Base-by-base conservation (phyloP, 2,329 filamentous ascomycete genomes). In the Trichoderma asperellum region DNA sequence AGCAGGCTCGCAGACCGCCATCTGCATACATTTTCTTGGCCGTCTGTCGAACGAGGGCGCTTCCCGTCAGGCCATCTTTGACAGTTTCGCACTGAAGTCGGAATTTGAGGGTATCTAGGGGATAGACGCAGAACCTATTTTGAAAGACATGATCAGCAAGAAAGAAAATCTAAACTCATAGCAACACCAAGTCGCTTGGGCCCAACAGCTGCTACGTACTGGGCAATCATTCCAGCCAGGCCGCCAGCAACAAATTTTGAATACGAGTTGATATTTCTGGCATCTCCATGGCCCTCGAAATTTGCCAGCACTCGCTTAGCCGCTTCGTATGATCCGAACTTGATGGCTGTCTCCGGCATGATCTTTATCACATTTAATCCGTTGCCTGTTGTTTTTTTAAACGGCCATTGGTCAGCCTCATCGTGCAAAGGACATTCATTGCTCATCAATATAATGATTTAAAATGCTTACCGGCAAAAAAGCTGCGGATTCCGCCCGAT, bases 261-360 rank as follows among this genome's bases (percentile, higher is more conserved):
- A 75, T 89, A 91, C 2, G 92, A 90, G 73, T 91, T 91, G 73
- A 98, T 95, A 66, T 87, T 85, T 72, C 88, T 89, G 0, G 93
- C 87, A 78, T 98, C 93, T 72, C 90, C 87, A 75, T 97, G 94
- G 7, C 96, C 96, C 84, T 98, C 96, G 62, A 97, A 81, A 70
- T 88, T 89, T 60, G 95, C 93, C 71, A 98, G 88, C 4, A 91
- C 88, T 72, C 93, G 90, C 84, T 98, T 99, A 10, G 94, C 91
- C 63, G 93, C 94, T 87, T 99, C 96, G 77, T 97, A 99, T 24
- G 94, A 95, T 70, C 96, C 96, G 79, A 99, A 99, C 81, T 97
- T 97, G 78, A 99, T 97, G 32, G 96, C 95, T 34, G 95, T 97
- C 82, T 99, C 96, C 0, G 96, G 96, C 93, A 98, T 97, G 71